A percentile compares a stretch with the other conserved stretches of the same genome.
phyloP scores from a whole-genome alignment of 2,329 filamentous ascomycete genomes.

The Plectosphaerella plurivora region DNA sequence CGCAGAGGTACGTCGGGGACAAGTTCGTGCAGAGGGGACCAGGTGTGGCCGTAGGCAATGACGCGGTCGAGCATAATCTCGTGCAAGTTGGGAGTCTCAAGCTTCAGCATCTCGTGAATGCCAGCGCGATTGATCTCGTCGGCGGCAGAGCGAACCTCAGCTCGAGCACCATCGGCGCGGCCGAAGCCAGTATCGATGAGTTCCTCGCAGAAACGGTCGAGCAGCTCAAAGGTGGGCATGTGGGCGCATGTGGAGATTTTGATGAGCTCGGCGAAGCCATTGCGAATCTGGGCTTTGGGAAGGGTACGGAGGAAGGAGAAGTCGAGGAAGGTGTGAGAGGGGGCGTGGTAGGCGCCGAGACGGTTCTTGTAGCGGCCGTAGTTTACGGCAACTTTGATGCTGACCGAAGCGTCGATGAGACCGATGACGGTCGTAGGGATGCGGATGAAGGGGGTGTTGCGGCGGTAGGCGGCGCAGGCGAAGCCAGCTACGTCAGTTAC shows the following conservation, averaged over 20 bases:
- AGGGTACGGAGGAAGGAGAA: constrained; percentile 68
- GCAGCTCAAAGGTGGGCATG: constrained; percentile 58
- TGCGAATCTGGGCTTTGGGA: constrained; percentile 63
- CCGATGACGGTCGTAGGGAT: constrained; percentile 72
- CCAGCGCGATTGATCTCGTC: constrained; percentile 65
- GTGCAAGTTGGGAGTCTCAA: constrained; percentile 69
- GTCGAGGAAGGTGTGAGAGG: constrained; percentile 68
- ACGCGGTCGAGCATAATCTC: constrained; percentile 69
- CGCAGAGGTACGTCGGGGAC: constrained; percentile 63
- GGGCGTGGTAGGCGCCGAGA: constrained; percentile 68
- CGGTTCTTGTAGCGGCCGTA: constrained; percentile 74
- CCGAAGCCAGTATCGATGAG: constrained; percentile 63
- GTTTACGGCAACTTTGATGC: constrained; percentile 75
- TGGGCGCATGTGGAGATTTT: constrained; percentile 72
- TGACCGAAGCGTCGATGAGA: constrained; percentile 70
- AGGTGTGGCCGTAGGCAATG: constrained; percentile 71
- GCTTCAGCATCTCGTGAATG: constrained; percentile 68
- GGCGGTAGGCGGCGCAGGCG: constrained; percentile 66
- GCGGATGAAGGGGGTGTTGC: constrained; percentile 70
- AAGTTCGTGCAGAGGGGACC: constrained; percentile 69
- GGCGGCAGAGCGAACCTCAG: constrained; percentile 55
- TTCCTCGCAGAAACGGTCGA: constrained; percentile 66
- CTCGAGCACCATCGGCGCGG: constrained; percentile 48
- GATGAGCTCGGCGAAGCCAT: constrained; percentile 71
- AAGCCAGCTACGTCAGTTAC: constrained; percentile 72